phyloP scores from a whole-genome alignment of 306 rosid species.

The Malus domestica region ASM211411v1 NC_041805.1:10330001-10330500 shows the following conservation, averaged over 20 bases:
- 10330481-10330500: conserved; percentile 10
- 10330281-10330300: neutral
- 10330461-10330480: conserved; percentile 67
- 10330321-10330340: neutral
- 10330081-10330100: neutral
- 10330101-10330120: neutral
- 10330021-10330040: neutral
- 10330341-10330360: conserved; percentile 36
- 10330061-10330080: neutral
- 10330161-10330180: too few relatives aligned
- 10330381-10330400: conserved; percentile 97
- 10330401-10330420: conserved; percentile 83
- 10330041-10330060: neutral
- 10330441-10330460: conserved; percentile 74
- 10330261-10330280: too few relatives aligned
- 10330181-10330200: too few relatives aligned
- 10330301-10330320: neutral
- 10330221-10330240: too few relatives aligned
- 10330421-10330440: conserved; percentile 87
- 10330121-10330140: neutral
- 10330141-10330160: too few relatives aligned
- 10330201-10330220: too few relatives aligned
- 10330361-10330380: conserved; percentile 85
- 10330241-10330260: too few relatives aligned
- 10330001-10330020: neutral